These are phyloP conservation scores for Bodo saltans DNA, from an alignment of 78 protist genomes.

Conservation along the genomic window DNA sequence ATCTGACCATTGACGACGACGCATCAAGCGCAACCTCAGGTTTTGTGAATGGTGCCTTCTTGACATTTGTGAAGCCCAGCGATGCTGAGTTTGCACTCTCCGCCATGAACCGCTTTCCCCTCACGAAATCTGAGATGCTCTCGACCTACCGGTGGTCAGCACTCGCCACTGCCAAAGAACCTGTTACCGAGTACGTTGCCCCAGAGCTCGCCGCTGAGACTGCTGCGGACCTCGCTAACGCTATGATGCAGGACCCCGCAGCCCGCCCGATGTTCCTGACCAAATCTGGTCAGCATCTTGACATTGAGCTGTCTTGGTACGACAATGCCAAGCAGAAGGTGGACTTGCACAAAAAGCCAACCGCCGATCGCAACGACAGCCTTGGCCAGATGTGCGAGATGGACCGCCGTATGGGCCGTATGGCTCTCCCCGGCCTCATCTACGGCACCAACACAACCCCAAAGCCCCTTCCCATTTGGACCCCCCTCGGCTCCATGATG, in stretches of 20 bases:
- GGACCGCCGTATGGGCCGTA: conserved; percentile 3
- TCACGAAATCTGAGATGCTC: background rate
- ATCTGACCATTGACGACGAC: background rate
- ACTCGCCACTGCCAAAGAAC: background rate
- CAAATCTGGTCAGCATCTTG: background rate
- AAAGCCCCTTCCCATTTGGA: conserved; percentile 51
- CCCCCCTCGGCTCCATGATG: conserved; percentile 77
- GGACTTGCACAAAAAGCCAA: background rate
- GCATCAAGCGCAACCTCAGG: too few relatives aligned
- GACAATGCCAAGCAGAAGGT: background rate
- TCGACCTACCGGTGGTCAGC: background rate
- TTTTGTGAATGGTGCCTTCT: background rate
- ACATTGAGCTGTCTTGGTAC: too few relatives aligned
- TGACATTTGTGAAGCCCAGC: too few relatives aligned
- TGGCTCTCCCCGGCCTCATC: too few relatives aligned
- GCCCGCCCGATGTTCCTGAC: background rate
- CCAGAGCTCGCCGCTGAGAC: background rate
- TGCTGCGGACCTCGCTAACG: background rate
- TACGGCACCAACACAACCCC: conserved; percentile 49
- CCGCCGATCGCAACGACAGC: background rate
- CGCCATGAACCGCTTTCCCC: background rate
- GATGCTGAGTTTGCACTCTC: background rate
- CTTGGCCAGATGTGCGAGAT: background rate
- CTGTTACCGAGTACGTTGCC: background rate
- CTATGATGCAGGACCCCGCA: background rate